These are phyloP conservation scores for Medicago ruthenica DNA, from an alignment of 306 rosid genomes.

Conservation along the genomic window DNA sequence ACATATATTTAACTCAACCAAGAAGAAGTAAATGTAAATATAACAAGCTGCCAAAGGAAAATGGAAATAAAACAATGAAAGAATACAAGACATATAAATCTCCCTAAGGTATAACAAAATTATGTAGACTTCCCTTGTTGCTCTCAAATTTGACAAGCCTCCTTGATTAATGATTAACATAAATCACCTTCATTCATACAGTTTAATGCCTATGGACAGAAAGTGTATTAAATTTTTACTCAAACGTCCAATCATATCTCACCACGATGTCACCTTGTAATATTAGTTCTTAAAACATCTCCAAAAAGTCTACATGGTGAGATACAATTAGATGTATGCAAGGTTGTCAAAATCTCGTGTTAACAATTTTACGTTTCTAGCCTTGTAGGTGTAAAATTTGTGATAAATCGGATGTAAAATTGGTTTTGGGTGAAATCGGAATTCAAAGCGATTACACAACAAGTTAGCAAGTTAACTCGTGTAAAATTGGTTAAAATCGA, in stretches of 20 bases:
- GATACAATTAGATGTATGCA: not conserved
- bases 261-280: not conserved
- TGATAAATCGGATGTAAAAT: too few species aligned
- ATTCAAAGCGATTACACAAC: too few species aligned
- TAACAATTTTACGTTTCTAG: too few species aligned
- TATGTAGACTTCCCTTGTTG: slow-evolving; percentile 21
- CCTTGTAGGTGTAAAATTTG: too few species aligned
- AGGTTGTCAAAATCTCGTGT: too few species aligned
- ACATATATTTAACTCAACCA: slow-evolving; percentile 19
- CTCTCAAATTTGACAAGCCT: slow-evolving; percentile 23
- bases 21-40: slow-evolving; percentile 6
- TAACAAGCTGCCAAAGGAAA: slow-evolving; percentile 16
- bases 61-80: slow-evolving; percentile 7
- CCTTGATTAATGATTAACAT: slow-evolving; percentile 32
- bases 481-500: too few species aligned
- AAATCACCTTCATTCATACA: slow-evolving; percentile 13
- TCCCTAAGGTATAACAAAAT: slow-evolving; percentile 24
- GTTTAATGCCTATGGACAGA: not conserved
- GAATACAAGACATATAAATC: slow-evolving; percentile 11
- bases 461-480: too few species aligned
- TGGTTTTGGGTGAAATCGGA: too few species aligned
- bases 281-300: not conserved
- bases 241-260: not conserved
- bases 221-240: not conserved
- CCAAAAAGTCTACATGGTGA: not conserved